Conservation (phyloP, 2,329 filamentous ascomycete species). For the Coniella lustricola region DNA sequence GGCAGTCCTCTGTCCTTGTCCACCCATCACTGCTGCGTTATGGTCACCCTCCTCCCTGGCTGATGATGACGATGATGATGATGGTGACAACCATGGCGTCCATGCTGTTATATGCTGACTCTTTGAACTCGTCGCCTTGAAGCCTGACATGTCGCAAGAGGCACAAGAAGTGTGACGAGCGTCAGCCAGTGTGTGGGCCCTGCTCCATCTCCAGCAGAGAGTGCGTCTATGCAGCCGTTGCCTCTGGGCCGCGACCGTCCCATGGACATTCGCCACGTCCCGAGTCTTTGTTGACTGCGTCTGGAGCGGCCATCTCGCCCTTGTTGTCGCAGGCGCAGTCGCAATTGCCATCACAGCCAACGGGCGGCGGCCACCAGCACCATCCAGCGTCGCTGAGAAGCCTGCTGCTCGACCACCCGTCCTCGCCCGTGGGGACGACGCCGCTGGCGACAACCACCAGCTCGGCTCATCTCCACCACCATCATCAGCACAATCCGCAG, state of each 20-base stretch:
- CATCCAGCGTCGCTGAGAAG: not conserved
- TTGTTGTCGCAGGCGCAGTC: not conserved
- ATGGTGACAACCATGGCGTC: too few species aligned
- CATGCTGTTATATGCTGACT: too few species aligned
- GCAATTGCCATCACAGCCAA: too few species aligned
- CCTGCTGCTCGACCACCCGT: not conserved
- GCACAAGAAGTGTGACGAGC: conserved; percentile 45
- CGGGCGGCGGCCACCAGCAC: not conserved
- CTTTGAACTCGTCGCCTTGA: not conserved
- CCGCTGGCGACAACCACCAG: too few species aligned
- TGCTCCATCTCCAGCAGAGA: conserved; percentile 5
- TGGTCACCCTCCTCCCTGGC: too few species aligned
- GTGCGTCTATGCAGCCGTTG: conserved; percentile 2
- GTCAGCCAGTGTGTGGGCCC: conserved; percentile 24
- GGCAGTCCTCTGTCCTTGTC: too few species aligned
- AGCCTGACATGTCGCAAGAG: conserved; percentile 38
- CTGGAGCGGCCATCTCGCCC: not conserved
- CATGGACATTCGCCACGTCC: too few species aligned
- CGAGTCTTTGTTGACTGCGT: too few species aligned
- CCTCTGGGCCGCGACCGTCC: not conserved
- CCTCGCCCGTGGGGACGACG: not conserved
- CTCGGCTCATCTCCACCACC: too few species aligned
- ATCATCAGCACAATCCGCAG: not conserved
- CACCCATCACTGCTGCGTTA: too few species aligned
- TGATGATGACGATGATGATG: too few species aligned